Percentiles rank a stretch among this genome's conserved stretches.
Evolutionary conservation across 176 grass and related monocot species (phyloP).

Genomic region (Avena atlantica): DNA sequence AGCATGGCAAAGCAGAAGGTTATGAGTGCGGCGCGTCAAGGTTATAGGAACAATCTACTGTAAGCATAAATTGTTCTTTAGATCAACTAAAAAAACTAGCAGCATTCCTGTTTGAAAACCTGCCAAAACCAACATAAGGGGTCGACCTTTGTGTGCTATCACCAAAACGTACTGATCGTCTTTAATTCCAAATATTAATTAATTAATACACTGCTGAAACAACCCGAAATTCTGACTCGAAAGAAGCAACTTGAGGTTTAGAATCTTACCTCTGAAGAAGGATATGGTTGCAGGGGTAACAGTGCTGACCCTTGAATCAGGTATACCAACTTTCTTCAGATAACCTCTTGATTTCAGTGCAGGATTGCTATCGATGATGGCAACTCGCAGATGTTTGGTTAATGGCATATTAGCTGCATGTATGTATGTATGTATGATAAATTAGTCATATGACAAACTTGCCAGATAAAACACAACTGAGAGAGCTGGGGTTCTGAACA

Average conservation of each 20-base stretch:
- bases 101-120: no score
- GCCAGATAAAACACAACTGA: no score
- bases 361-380: slow-evolving; percentile 81
- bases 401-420: slow-evolving; percentile 68
- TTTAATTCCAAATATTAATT: not conserved
- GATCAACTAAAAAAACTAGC: not conserved
- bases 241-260: slow-evolving; percentile 22
- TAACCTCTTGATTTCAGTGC: slow-evolving; percentile 60
- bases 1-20: not conserved
- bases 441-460: slow-evolving; percentile 30
- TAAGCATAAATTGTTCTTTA: not conserved
- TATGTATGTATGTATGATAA: not conserved
- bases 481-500: not conserved
- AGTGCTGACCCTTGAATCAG: slow-evolving; percentile 91
- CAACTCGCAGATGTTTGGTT: slow-evolving; percentile 78
- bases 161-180: not conserved
- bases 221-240: not conserved
- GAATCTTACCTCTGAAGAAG: slow-evolving; percentile 74
- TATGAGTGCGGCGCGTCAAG: not conserved
- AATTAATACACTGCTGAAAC: not conserved
- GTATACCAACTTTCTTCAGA: slow-evolving; percentile 65
- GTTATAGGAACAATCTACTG: not conserved
- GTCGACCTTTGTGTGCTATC: not conserved
- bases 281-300: slow-evolving; percentile 90
- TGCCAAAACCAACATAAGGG: not conserved